Base-by-base conservation (phyloP, 257 asterid genomes). In the Salvia hispanica region DNA sequence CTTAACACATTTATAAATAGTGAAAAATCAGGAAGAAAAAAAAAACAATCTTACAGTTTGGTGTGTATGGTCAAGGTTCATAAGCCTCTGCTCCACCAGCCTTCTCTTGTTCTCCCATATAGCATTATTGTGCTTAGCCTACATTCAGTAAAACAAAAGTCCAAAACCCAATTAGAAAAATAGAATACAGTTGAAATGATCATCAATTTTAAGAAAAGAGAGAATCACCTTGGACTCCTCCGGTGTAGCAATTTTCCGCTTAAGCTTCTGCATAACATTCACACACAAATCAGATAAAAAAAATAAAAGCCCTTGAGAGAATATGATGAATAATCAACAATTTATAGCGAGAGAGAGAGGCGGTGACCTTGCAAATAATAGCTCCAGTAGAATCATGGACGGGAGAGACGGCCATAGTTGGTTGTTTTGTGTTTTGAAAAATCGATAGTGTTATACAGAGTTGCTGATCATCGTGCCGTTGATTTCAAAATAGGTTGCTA, bases 31-130 rank as follows among this genome's bases (percentile, higher is more conserved):
- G 2, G 6, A 36, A 56, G 5, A 56, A 25, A 25, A 25, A 25
- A 14, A 12, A 6, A 63, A 61, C 21, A 15, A 18, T 50, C 76
- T 78, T 25, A 79, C 84, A 59, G 58, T 59, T 2, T 45, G 39
- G 40, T 16, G 31, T 6, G 9, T 0, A 5, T 16, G 9, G 11
- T 12, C 16, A 14, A 79, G 80, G 15, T 9, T 18, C 65, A 45
- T 54, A 9, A 78, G 59, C 57, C 80, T 79, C 76, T 67, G 10
- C 60, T 63, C 16, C 65, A 16, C 78, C 72, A 76, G 74, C 15
- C 71, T 21, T 6, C 33, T 75, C 69, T 75, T 72, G 1, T 1
- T 14, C 37, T 72, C 78, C 80, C 76, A 63, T 14, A 13, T 34
- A 21, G 18, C 5, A 37, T 13, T 39, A 53, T 6, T 59, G 65